phyloP scores from a whole-genome alignment of 1,284 basidiomycete species.

The Volvariella surrecta region DNA sequence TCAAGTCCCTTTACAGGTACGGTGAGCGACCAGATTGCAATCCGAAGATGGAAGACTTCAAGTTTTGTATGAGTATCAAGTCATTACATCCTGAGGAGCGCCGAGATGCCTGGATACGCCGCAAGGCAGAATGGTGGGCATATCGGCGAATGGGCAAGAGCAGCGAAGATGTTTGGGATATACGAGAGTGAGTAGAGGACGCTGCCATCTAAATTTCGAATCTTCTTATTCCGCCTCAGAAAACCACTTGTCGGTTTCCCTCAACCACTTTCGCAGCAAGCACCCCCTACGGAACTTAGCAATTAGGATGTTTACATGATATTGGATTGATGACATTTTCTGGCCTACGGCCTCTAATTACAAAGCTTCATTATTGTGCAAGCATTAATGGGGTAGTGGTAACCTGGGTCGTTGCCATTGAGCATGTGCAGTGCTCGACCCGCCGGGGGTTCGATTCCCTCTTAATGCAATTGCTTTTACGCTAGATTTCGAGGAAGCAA shows the following conservation, averaged over 20 bases:
- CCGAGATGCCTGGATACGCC: slow-evolving; percentile 76
- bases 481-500: no score
- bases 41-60: slow-evolving; percentile 86
- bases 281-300: no score
- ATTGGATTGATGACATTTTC: no score
- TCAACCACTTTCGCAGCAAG: slow-evolving; percentile 6
- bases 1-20: slow-evolving; percentile 82
- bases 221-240: slow-evolving; percentile 4
- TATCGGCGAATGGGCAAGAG: slow-evolving; percentile 63
- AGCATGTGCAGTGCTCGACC: slow-evolving; percentile 38
- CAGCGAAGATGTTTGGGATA: slow-evolving; percentile 92
- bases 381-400: slow-evolving; percentile 16
- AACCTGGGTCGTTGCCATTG: slow-evolving; percentile 22
- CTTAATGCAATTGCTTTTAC: slow-evolving; percentile 47
- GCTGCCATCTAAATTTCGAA: background rate
- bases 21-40: slow-evolving; percentile 75
- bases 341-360: background rate
- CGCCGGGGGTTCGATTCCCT: slow-evolving; percentile 75
- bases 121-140: slow-evolving; percentile 91
- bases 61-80: slow-evolving; percentile 89
- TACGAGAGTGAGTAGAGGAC: slow-evolving; percentile 51
- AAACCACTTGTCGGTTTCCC: slow-evolving; percentile 12
- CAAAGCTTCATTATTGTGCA: background rate
- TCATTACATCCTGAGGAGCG: slow-evolving; percentile 69
- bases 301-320: no score